Conservation (phyloP, 2,329 filamentous ascomycete species). For the Nothopassalora personata region DNA sequence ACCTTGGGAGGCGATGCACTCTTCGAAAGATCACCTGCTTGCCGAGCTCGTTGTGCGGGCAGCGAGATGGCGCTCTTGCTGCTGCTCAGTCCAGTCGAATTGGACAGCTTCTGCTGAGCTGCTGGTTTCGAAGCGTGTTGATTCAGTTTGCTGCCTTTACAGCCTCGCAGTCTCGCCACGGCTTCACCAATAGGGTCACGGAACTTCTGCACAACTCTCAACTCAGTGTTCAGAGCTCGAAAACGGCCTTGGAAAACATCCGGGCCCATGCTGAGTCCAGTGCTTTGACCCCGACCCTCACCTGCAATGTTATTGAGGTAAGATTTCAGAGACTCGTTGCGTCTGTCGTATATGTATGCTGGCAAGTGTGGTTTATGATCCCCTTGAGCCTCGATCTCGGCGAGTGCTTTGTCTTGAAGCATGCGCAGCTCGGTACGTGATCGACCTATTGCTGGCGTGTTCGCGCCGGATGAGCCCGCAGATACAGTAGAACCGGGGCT, state of each 20-base stretch:
- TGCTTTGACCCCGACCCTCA: constrained; percentile 4
- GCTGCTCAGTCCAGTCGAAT: constrained; percentile 7
- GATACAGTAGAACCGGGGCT: constrained; percentile 29
- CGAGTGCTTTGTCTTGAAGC: constrained; percentile 31
- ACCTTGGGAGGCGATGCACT: constrained; percentile 18
- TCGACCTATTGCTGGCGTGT: constrained; percentile 28
- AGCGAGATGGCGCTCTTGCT: constrained; percentile 23
- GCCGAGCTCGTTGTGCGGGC: constrained; percentile 12
- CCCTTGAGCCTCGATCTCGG: constrained; percentile 26
- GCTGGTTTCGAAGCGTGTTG: constrained; percentile 5
- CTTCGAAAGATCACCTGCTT: constrained; percentile 14
- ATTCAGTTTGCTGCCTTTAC: constrained; percentile 20
- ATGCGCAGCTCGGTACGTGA: constrained; percentile 30
- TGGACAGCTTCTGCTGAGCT: constrained; percentile 5
- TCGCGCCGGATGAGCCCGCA: constrained; percentile 26
- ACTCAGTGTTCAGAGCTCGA: constrained; percentile 31
- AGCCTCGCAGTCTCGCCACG: constrained; percentile 21
- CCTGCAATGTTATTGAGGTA: constrained; percentile 21
- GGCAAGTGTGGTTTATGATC: constrained; percentile 28
- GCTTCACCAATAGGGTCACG: constrained; percentile 31
- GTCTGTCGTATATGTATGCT: constrained; percentile 30
- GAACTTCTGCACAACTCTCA: constrained; percentile 32
- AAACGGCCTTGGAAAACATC: constrained; percentile 34
- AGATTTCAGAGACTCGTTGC: constrained; percentile 32
- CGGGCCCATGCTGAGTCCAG: constrained; percentile 23